These are phyloP conservation scores for Helicocarpus griseus DNA, from an alignment of 2,329 filamentous ascomycete genomes.

Conservation along the genomic window DNA sequence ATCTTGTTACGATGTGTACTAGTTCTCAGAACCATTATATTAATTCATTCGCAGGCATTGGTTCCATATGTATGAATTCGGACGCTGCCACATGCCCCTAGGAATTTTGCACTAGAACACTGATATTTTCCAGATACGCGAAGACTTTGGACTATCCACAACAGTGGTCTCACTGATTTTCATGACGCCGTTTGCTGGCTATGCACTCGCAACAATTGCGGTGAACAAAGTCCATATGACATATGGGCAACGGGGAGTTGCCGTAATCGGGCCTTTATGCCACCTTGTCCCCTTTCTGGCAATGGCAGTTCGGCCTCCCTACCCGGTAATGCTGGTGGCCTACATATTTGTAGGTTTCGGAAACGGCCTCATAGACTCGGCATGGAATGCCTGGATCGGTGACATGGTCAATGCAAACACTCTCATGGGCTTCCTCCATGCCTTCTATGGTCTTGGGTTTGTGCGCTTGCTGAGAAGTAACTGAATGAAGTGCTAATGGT, in stretches of 20 bases:
- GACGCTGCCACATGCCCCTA: not conserved
- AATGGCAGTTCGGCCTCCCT: constrained; percentile 57
- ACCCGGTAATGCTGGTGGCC: constrained; percentile 53
- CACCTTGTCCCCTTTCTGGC: constrained; percentile 57
- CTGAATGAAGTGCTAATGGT: constrained; percentile 31
- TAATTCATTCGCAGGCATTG: constrained; percentile 34
- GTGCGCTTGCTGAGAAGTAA: no score
- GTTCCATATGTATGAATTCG: constrained; percentile 42
- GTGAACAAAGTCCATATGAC: constrained; percentile 32
- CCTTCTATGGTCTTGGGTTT: constrained; percentile 54
- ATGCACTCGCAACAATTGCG: constrained; percentile 32
- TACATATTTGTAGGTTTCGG: constrained; percentile 59
- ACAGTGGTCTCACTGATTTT: constrained; percentile 37
- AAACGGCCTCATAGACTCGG: constrained; percentile 50
- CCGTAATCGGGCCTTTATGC: constrained; percentile 52
- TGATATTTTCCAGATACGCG: constrained; percentile 27
- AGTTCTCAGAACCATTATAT: not conserved
- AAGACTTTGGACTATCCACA: constrained; percentile 26
- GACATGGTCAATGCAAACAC: constrained; percentile 63
- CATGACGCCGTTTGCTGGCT: constrained; percentile 37
- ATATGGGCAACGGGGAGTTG: constrained; percentile 59
- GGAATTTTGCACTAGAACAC: not conserved
- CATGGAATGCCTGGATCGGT: constrained; percentile 51
- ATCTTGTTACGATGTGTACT: not conserved
- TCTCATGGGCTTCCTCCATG: constrained; percentile 59